These are phyloP conservation scores for Bipolaris bicolor DNA, from an alignment of 2,329 filamentous ascomycete species.

Conservation along the genomic window DNA sequence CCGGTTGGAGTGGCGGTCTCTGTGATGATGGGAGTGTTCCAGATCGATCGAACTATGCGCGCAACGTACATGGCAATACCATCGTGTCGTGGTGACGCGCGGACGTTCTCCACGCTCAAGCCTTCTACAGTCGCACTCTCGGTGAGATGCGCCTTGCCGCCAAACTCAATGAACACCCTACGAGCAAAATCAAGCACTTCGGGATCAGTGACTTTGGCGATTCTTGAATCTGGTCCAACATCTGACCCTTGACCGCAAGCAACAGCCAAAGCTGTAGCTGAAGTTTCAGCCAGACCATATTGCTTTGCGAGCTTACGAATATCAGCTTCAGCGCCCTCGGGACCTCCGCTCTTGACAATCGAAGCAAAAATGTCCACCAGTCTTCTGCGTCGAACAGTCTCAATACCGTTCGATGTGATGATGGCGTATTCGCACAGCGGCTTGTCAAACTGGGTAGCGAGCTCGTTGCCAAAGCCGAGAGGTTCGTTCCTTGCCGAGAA, in stretches of 20 bases:
- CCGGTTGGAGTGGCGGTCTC: constrained; percentile 62
- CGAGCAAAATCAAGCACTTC: constrained; percentile 84
- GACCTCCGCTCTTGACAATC: constrained; percentile 74
- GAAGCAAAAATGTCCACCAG: constrained; percentile 92
- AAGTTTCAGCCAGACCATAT: constrained; percentile 87
- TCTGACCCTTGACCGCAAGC: constrained; percentile 93
- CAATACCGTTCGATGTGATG: constrained; percentile 87
- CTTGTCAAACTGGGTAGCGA: constrained; percentile 94
- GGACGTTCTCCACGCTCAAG: constrained; percentile 78
- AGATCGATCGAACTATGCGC: constrained; percentile 85
- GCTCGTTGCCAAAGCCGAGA: constrained; percentile 89
- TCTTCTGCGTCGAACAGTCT: constrained; percentile 80
- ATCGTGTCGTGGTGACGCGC: constrained; percentile 86
- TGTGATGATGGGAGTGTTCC: constrained; percentile 77
- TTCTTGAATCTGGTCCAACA: constrained; percentile 71
- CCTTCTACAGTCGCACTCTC: constrained; percentile 72
- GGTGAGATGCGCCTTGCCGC: constrained; percentile 82
- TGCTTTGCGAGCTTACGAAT: constrained; percentile 81
- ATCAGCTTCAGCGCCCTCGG: constrained; percentile 81
- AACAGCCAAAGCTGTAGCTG: constrained; percentile 89
- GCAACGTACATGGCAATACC: constrained; percentile 87
- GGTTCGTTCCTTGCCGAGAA: constrained; percentile 67
- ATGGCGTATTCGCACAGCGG: constrained; percentile 83
- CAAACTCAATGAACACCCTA: constrained; percentile 88
- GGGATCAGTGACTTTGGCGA: constrained; percentile 77